These are phyloP conservation scores for Fusarium veterinarium DNA, from an alignment of 2,329 filamentous ascomycete species.

Conservation along the genomic window DNA sequence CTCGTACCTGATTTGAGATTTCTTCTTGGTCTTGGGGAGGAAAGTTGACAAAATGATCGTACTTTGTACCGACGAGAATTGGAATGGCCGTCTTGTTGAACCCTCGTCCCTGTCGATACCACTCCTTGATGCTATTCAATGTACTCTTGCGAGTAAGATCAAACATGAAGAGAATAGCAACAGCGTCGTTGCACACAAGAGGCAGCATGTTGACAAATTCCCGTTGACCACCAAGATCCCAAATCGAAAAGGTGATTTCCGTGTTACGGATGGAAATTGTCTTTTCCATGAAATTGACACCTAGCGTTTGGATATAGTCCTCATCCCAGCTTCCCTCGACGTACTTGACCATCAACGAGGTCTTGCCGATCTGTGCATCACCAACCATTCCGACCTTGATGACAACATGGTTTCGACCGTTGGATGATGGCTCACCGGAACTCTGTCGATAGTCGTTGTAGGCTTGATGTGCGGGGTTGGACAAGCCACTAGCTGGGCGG, in stretches of 20 bases:
- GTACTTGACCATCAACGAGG: conserved; percentile 99
- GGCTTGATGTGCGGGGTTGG: conserved; percentile 54
- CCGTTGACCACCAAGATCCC: conserved; percentile 96
- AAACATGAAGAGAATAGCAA: conserved; percentile 99
- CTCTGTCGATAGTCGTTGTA: conserved; percentile 60
- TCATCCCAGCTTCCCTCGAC: conserved; percentile 99
- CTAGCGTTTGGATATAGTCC: conserved; percentile 98
- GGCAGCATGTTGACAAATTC: conserved; percentile 99
- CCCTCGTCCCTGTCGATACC: conserved; percentile 96
- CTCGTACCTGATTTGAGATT: conserved; percentile 88
- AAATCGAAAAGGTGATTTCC: conserved; percentile 99
- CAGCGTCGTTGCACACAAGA: conserved; percentile 98
- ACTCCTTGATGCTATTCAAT: conserved; percentile 99
- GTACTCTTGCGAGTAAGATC: conserved; percentile 98
- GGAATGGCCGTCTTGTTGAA: conserved; percentile 99
- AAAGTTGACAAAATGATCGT: conserved; percentile 99
- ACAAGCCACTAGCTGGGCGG: conserved; percentile 67
- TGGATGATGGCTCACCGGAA: conserved; percentile 51
- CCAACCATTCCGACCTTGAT: conserved; percentile 99
- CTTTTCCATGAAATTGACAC: conserved; percentile 99
- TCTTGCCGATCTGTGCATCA: conserved; percentile 99
- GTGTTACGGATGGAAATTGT: conserved; percentile 99
- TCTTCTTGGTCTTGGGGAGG: conserved; percentile 97
- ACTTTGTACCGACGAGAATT: conserved; percentile 96
- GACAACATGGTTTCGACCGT: conserved; percentile 80